A percentile compares a stretch with the other conserved stretches of the same genome.
These are phyloP conservation scores for Wakefieldia striispora DNA, from an alignment of 768 basidiomycete species.

Conservation along the genomic window DNA sequence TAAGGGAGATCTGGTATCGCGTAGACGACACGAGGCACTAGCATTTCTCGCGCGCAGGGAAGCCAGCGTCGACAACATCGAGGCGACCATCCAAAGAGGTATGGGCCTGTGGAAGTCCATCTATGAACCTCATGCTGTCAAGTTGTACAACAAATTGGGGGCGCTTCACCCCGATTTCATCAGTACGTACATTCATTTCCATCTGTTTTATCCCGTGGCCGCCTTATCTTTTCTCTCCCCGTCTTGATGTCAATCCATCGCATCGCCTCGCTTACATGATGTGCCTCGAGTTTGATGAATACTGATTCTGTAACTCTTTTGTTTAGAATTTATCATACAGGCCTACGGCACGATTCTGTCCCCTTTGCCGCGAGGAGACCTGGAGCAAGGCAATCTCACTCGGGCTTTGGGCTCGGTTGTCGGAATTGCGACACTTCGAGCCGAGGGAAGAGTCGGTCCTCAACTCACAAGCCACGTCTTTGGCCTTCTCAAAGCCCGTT, in stretches of 20 bases:
- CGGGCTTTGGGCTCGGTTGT: conserved; percentile 82
- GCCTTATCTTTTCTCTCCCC: conserved; percentile 29
- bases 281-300: conserved; percentile 33
- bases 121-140: conserved; percentile 86
- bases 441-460: conserved; percentile 81
- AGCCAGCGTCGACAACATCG: conserved; percentile 60
- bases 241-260: conserved; percentile 26
- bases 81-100: conserved; percentile 67
- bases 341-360: conserved; percentile 77
- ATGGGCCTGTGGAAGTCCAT: conserved; percentile 79
- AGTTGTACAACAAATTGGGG: conserved; percentile 83
- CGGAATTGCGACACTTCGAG: conserved; percentile 80
- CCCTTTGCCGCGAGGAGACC: conserved; percentile 66
- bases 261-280: conserved; percentile 30
- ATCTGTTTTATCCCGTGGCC: conserved; percentile 31
- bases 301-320: conserved; percentile 23
- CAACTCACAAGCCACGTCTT: conserved; percentile 88
- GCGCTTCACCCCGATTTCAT: conserved; percentile 94
- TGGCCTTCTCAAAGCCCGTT: conserved; percentile 83
- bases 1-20: conserved; percentile 32
- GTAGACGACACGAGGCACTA: conserved; percentile 21
- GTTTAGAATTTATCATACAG: conserved; percentile 81
- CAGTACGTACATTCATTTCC: conserved; percentile 52
- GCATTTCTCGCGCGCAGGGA: conserved; percentile 43
- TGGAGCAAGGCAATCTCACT: conserved; percentile 79